Base-by-base conservation (phyloP, 768 basidiomycete species). In the Boletales sp. region DNA sequence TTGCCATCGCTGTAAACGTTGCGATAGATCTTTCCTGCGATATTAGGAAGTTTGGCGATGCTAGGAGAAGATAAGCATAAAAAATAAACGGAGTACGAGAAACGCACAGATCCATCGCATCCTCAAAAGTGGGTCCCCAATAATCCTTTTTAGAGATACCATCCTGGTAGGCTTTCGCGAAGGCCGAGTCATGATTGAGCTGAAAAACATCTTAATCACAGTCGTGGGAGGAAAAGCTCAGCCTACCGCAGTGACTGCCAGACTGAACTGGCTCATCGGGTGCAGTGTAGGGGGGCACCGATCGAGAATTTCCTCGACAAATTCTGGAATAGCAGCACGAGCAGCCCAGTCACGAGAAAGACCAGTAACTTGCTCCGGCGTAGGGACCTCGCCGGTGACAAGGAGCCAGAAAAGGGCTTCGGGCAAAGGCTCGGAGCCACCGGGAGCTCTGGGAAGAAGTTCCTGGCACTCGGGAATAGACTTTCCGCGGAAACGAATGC, bases 191-290 rank as follows among this genome's bases (percentile, higher is more conserved):
- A 70, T 97, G 94, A 78, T 91, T 92, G 30, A 92, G 77, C 87
- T 89, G 27, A 34, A 34, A 34, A 43, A 59, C 18, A 35, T 32
- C 5, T 55, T 36, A 43, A 54, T 53, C 40, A 50, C 15, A 30
- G 17, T 24, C 8, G 44, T 27, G 30, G 27, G 11, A 50, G 40
- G 29, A 43, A 29, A 1, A 15, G 32, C 42, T 12, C 30, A 13
- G 71, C 81, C 39, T 66, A 89, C 87, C 29, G 95, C 94, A 57
- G 94, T 97, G 59, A 95, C 91, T 51, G 94, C 94, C 65, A 97
- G 75, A 67, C 87, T 88, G 75, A 98, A 97, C 74, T 98, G 95
- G 71, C 89, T 93, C 95, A 98, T 98, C 56, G 95, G 95, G 70
- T 98, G 95, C 40, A 98, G 81, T 14, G 93, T 94, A 44, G 88